phyloP scores from a whole-genome alignment of 2,329 filamentous ascomycete genomes.

The Penicillium sp. region DNA sequence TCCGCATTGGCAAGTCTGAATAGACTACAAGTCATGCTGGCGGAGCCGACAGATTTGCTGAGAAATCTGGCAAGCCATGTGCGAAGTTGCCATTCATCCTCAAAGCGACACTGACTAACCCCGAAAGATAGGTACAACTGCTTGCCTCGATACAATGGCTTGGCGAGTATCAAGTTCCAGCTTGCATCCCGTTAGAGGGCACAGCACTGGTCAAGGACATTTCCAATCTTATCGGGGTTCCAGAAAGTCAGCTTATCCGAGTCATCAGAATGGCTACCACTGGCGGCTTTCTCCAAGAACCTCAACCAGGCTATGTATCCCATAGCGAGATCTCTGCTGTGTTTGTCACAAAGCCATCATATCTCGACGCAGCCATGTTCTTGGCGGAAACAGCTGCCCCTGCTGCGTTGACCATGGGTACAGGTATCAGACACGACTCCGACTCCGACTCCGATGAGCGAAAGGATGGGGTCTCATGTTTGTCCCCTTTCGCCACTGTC shows the following conservation, averaged over 20 bases:
- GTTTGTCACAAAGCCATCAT: conserved; percentile 31
- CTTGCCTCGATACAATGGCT: conserved; percentile 42
- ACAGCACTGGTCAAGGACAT: conserved; percentile 37
- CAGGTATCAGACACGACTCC: neutral
- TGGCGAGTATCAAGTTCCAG: conserved; percentile 41
- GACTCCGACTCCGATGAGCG: neutral
- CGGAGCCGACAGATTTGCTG: conserved; percentile 19
- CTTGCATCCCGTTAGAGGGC: conserved; percentile 39
- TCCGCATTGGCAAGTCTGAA: too few species aligned
- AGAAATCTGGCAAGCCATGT: conserved; percentile 17
- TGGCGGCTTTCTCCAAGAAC: conserved; percentile 34
- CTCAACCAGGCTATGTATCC: conserved; percentile 27
- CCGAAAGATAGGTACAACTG: conserved; percentile 18
- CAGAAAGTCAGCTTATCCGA: conserved; percentile 34
- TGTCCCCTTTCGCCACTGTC: neutral
- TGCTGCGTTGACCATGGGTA: conserved; percentile 31
- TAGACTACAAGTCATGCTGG: too few species aligned
- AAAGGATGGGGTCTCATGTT: neutral
- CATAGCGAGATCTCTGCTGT: conserved; percentile 37
- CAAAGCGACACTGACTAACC: neutral
- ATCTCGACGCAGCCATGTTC: conserved; percentile 38
- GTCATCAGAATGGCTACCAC: conserved; percentile 32
- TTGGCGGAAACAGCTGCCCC: conserved; percentile 33
- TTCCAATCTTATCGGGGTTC: conserved; percentile 37
- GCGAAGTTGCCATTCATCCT: neutral